Evolutionary conservation across 768 basidiomycete species (phyloP).

Genomic region (Trametes cinnabarina): DNA sequence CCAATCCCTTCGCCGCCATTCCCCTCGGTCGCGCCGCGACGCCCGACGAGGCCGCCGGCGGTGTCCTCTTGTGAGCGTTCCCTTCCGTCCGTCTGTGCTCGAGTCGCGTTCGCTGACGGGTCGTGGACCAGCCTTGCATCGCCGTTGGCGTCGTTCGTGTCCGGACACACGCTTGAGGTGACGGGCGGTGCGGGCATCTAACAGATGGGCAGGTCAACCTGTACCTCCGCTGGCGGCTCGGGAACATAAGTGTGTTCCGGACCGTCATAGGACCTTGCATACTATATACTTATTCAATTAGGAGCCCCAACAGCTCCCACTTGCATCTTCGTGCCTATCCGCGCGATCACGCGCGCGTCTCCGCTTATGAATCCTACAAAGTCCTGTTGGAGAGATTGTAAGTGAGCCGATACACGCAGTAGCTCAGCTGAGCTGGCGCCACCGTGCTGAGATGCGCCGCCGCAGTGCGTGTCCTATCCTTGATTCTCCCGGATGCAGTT

Average conservation of each 20-base stretch:
- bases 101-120: not conserved
- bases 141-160: constrained; percentile 76
- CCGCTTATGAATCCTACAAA: too few relatives aligned
- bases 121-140: constrained; percentile 59
- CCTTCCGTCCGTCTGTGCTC: not conserved
- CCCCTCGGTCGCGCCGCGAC: constrained; percentile 69
- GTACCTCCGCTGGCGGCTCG: not conserved
- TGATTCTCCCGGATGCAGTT: too few relatives aligned
- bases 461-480: too few relatives aligned
- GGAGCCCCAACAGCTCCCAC: too few relatives aligned
- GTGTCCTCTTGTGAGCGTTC: constrained; percentile 68
- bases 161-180: constrained; percentile 80
- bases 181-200: constrained; percentile 80
- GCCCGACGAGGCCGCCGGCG: constrained; percentile 74
- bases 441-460: too few relatives aligned
- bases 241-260: not conserved
- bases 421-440: too few relatives aligned
- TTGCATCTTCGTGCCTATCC: too few relatives aligned
- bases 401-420: too few relatives aligned
- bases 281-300: not conserved
- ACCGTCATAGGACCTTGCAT: not conserved
- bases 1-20: constrained; percentile 44
- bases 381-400: too few relatives aligned
- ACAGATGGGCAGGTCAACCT: not conserved
- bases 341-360: too few relatives aligned